phyloP scores from a whole-genome alignment of 345 rosid species.

The Syzygium oleosum region DNA sequence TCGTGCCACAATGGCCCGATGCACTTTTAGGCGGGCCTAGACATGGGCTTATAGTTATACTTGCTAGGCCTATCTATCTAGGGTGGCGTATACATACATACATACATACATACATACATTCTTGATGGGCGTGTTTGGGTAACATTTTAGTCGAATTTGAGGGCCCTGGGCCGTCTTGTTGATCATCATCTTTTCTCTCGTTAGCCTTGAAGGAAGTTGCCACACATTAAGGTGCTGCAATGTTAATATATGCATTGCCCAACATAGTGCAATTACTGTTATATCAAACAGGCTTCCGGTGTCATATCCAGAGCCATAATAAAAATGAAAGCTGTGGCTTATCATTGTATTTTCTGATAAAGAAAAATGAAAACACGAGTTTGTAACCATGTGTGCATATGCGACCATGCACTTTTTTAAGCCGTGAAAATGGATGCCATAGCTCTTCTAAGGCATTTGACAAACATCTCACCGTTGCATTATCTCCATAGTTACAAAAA shows the following conservation, averaged over 20 bases:
- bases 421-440: too few relatives aligned
- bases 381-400: too few relatives aligned
- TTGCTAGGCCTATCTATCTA: not conserved
- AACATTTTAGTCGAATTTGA: not conserved
- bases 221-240: not conserved
- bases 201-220: not conserved
- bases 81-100: not conserved
- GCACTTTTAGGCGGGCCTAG: not conserved
- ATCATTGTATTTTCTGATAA: not conserved
- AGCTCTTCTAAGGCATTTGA: too few relatives aligned
- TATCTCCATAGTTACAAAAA: too few relatives aligned
- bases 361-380: not conserved
- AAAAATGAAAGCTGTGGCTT: not conserved
- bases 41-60: not conserved
- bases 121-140: not conserved
- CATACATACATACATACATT: not conserved
- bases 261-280: not conserved
- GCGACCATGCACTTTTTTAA: too few relatives aligned
- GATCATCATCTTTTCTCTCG: not conserved
- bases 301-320: not conserved
- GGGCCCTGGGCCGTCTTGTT: not conserved
- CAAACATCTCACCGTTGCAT: too few relatives aligned
- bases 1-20: not conserved
- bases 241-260: not conserved
- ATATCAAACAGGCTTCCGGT: not conserved